phyloP scores from a whole-genome alignment of 441 rosid species.

The Pelargonium cotyledonis region DNA sequence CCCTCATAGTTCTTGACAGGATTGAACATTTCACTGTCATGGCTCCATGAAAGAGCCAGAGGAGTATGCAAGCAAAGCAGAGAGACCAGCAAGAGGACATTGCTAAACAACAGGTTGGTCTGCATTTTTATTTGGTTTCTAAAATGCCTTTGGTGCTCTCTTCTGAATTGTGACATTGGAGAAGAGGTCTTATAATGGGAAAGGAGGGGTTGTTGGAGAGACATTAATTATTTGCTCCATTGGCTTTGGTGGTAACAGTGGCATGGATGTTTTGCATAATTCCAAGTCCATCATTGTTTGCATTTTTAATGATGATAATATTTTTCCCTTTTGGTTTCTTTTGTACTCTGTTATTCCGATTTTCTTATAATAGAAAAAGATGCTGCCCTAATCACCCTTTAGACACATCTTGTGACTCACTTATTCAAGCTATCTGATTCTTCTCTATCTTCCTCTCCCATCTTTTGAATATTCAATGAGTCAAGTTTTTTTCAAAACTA shows the following conservation, averaged over 20 bases:
- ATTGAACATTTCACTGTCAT: constrained; percentile 16
- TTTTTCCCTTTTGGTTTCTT: constrained; percentile 16
- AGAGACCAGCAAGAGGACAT: constrained; percentile 19
- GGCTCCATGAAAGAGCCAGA: constrained; percentile 25
- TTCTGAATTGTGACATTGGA: constrained; percentile 5
- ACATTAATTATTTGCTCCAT: constrained; percentile 12
- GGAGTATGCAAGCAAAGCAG: constrained; percentile 4
- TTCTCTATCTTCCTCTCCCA: background rate
- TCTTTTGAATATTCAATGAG: background rate
- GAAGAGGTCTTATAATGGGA: constrained; percentile 16
- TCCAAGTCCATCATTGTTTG: constrained; percentile 20
- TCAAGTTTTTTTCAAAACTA: background rate
- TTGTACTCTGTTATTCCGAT: background rate
- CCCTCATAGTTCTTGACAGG: constrained; percentile 45
- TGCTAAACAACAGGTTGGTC: constrained; percentile 10
- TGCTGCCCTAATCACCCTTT: background rate
- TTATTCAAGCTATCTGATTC: constrained; percentile 3
- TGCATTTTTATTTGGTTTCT: constrained; percentile 17
- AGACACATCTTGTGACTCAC: background rate
- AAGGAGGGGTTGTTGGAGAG: constrained; percentile 16
- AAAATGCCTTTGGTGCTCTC: background rate
- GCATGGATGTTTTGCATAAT: constrained; percentile 23
- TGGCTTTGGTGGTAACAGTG: constrained; percentile 10
- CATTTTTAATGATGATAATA: constrained; percentile 21
- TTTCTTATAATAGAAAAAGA: constrained; percentile 3